Conservation (phyloP, 495 filamentous ascomycete genomes). For the Annulohypoxylon maeteangense region DNA sequence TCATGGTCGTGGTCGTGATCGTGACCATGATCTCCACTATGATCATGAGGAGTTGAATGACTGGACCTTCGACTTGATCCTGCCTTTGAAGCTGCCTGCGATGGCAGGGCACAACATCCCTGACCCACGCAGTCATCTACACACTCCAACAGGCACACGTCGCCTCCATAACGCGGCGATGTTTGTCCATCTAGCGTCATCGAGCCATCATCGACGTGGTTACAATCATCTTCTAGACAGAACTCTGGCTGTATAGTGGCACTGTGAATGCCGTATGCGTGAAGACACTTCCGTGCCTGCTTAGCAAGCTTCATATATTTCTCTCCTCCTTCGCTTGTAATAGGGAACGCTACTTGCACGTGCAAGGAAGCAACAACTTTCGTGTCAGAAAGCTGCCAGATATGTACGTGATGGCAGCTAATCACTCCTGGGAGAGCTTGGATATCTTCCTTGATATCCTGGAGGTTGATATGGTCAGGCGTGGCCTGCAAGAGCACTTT, state of each 20-base stretch:
- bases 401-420: conserved; percentile 93
- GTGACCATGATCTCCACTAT: conserved; percentile 31
- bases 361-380: conserved; percentile 93
- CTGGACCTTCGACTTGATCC: conserved; percentile 42
- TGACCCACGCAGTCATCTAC: conserved; percentile 80
- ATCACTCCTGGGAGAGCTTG: conserved; percentile 81
- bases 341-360: conserved; percentile 80
- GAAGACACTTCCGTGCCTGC: conserved; percentile 83
- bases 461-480: conserved; percentile 83
- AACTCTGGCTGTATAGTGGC: conserved; percentile 98
- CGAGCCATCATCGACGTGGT: conserved; percentile 50
- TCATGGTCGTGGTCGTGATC: conserved; percentile 30
- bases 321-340: conserved; percentile 76
- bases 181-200: conserved; percentile 49
- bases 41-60: conserved; percentile 34
- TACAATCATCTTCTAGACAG: conserved; percentile 66
- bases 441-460: conserved; percentile 93
- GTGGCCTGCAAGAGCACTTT: conserved; percentile 94
- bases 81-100: conserved; percentile 41
- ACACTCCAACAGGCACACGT: conserved; percentile 84
- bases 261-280: conserved; percentile 97
- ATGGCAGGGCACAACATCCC: conserved; percentile 71
- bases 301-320: conserved; percentile 90
- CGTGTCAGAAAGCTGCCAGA: conserved; percentile 96
- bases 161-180: conserved; percentile 61